phyloP scores from a whole-genome alignment of 352 stramenopile genomes.

The Saprolegnia diclina region DNA sequence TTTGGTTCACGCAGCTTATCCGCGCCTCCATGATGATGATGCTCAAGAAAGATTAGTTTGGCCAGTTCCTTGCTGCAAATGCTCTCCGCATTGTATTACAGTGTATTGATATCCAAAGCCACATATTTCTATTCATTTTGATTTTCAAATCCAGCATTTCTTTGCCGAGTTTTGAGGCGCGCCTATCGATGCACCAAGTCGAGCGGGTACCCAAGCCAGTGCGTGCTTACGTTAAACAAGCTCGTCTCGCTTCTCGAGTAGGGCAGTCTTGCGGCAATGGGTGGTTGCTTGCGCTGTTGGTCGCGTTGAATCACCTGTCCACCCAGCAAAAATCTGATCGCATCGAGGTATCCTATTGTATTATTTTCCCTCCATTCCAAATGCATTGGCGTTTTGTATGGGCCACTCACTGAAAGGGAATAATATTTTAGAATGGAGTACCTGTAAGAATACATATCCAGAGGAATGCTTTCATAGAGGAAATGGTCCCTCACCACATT shows the following conservation, averaged over 20 bases:
- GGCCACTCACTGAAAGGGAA: no score
- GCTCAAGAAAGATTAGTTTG: not conserved
- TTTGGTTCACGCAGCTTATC: conserved; percentile 21
- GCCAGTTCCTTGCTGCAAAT: not conserved
- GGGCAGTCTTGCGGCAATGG: no score
- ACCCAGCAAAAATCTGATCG: no score
- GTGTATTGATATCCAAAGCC: not conserved
- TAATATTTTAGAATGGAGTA: not conserved
- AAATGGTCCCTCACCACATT: not conserved
- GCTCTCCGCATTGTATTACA: not conserved
- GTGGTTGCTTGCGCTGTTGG: no score
- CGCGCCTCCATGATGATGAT: not conserved
- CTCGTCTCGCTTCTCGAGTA: no score
- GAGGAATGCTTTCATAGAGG: not conserved
- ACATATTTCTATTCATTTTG: conserved; percentile 12
- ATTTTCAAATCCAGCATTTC: not conserved
- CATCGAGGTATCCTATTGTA: no score
- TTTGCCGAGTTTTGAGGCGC: no score
- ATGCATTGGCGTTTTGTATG: not conserved
- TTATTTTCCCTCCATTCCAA: not conserved
- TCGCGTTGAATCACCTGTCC: no score
- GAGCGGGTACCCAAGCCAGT: no score
- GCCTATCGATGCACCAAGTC: no score
- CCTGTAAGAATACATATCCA: not conserved
- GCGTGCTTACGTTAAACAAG: no score